These are phyloP conservation scores for Groenewaldozyma auringiensis DNA, from an alignment of 1,139 yeast species.

Conservation along the genomic window DNA sequence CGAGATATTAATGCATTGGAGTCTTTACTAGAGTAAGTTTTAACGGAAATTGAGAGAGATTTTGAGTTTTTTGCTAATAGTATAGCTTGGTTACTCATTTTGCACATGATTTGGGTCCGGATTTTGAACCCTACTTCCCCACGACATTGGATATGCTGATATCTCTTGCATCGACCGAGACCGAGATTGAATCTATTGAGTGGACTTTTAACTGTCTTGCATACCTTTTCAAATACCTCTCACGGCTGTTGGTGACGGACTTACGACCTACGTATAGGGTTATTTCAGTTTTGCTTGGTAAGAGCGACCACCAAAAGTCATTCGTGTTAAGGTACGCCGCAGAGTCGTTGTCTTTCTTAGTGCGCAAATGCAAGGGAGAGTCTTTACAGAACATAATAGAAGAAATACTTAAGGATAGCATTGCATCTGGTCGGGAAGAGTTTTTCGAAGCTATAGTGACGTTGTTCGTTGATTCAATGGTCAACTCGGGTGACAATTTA, in stretches of 20 bases:
- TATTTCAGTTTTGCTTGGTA: slow-evolving; percentile 55
- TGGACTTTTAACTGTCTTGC: slow-evolving; percentile 83
- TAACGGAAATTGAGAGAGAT: too few species aligned
- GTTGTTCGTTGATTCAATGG: slow-evolving; percentile 67
- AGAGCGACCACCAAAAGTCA: slow-evolving; percentile 39
- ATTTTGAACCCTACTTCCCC: slow-evolving; percentile 65
- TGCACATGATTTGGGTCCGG: slow-evolving; percentile 89
- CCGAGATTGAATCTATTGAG: slow-evolving; percentile 52
- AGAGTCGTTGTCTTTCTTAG: slow-evolving; percentile 77
- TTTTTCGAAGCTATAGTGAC: slow-evolving; percentile 52
- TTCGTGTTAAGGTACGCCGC: slow-evolving; percentile 80
- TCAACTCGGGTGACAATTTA: slow-evolving; percentile 59
- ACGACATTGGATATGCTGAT: slow-evolving; percentile 47
- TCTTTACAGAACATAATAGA: slow-evolving; percentile 43
- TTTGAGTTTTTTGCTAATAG: slow-evolving; percentile 2
- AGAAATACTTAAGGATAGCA: slow-evolving; percentile 45
- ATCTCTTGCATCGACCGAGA: slow-evolving; percentile 44
- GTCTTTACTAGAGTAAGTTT: slow-evolving; percentile 58
- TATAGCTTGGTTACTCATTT: slow-evolving; percentile 60
- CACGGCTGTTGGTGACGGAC: slow-evolving; percentile 54
- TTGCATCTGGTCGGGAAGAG: slow-evolving; percentile 33
- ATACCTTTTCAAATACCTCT: slow-evolving; percentile 78
- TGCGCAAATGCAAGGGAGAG: slow-evolving; percentile 56
- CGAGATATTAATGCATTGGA: slow-evolving; percentile 70
- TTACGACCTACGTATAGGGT: slow-evolving; percentile 59